Base-by-base conservation (phyloP, 306 rosid genomes). In the Crataegus laevigata region DNA sequence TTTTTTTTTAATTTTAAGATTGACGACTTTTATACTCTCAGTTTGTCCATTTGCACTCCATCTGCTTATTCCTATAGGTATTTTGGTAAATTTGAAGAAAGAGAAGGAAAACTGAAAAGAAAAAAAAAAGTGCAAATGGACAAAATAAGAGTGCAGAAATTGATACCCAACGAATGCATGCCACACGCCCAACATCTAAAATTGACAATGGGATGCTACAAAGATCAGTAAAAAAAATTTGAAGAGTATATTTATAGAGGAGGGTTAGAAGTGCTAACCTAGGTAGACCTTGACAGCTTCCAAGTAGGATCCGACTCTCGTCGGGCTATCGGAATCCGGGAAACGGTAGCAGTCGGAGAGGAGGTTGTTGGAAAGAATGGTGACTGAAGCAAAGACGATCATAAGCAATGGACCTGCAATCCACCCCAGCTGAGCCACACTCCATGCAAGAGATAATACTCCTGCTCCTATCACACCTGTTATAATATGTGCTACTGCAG, bases 401-500 rank as follows among this genome's bases (percentile, higher is more conserved):
- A 84, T 72, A 8, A 24, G 29, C 3, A 89, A 2, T 11, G 96
- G 93, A 14, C 91, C 98, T 0, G 68, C 93, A 61, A 87, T 63
- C 98, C 97, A 93, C 18, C 98, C 98, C 1, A 93, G 72, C 73
- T 91, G 96, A 38, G 98, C 91, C 61, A 87, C 74, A 2, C 87
- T 75, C 98, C 98, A 93, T 18, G 98, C 85, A 40, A 91, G 77
- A 24, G 98, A 91, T 15, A 91, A 67, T 34, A 93, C 96, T 28
- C 96, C 98, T 65, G 98, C 89, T 21, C 97, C 98, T 79, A 93
- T 84, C 52, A 93, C 96, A 3, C 87, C 97, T 1, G 93, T 89
- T 78, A 93, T 84, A 25, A 93, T 83, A 68, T 91, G 93, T 28
- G 96, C 89, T 11, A 77, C 18, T 2, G 89, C 91, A 6, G 85